Evolutionary conservation across 148 eudicot genomes (phyloP), one percentile per base, ranked within the genome.

Genomic region (Agrostemma githago): DNA sequence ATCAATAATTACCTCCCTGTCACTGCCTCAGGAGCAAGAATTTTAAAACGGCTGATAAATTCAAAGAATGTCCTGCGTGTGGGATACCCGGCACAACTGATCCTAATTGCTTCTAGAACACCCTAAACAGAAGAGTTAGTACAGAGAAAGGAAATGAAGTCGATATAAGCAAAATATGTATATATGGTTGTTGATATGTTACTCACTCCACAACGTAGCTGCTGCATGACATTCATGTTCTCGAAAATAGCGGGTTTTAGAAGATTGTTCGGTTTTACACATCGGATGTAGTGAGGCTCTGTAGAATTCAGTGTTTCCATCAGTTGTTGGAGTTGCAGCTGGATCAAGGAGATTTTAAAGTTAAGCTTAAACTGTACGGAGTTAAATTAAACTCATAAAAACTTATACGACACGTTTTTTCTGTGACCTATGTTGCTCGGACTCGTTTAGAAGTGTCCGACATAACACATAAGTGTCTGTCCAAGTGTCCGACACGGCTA

Each of bases 141-240:
- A 68, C 69, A 66, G 62, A 70, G 70, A 74, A 62, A 48, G 59
- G 44, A 73, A 69, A 74, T 14, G 37, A 46, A 66, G 48, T n/a
- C 5, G 16, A 5, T 8, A 67, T 38, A 40, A 19, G n/a, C 4
- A 66, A 54, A 41, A 44, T 46, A 40, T 5, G 34, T 26, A 62
- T 3, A 74, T 66, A 15, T 6, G 21, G 38, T n/a, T 38, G 37
- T 37, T 57, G 40, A 70, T 75, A 78, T 67, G 83, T 77, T 76
- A 90, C 99, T 95, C 88, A 95, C 99, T 76, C 99, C 97, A 87
- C 99, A 95, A 66, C 99, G 97, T 59, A 95, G 82, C 77, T 95
- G 99, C 82, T 95, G 97, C 93, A 95, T 82, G 83, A 95, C 80
- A 74, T 92, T 92, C 81, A 79, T 82, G 84, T 95, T 95, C 90